These are phyloP conservation scores for Lecanosticta acicola DNA, from an alignment of 2,329 filamentous ascomycete species.

Conservation along the genomic window DNA sequence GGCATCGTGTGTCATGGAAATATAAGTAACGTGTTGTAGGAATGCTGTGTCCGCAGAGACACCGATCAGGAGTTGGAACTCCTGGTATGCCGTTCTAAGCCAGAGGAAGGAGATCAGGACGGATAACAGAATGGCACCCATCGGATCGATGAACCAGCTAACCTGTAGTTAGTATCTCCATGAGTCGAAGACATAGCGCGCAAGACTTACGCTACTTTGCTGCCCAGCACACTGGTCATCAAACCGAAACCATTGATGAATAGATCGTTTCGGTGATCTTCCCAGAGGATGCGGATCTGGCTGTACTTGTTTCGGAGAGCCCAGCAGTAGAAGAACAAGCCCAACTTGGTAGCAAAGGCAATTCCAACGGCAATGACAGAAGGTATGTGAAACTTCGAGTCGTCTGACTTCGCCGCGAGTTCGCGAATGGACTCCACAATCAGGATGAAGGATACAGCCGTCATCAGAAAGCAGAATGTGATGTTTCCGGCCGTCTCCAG, in stretches of 20 bases:
- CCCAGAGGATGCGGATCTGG: conserved; percentile 88
- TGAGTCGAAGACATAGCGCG: background rate
- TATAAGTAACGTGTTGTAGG: conserved; percentile 92
- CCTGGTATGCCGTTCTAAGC: conserved; percentile 76
- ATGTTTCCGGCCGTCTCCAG: conserved; percentile 96
- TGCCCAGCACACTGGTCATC: conserved; percentile 82
- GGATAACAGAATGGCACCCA: conserved; percentile 81
- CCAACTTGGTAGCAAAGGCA: conserved; percentile 79
- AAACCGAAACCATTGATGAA: conserved; percentile 88
- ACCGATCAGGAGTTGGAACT: conserved; percentile 88
- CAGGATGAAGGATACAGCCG: conserved; percentile 80
- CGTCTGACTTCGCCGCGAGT: conserved; percentile 49
- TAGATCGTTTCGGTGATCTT: conserved; percentile 96
- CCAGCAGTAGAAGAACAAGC: conserved; percentile 87
- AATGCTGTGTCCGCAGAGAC: conserved; percentile 78
- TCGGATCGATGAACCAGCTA: conserved; percentile 87
- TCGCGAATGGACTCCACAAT: conserved; percentile 81
- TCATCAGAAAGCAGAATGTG: conserved; percentile 94
- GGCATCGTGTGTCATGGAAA: conserved; percentile 83
- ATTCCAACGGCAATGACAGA: conserved; percentile 79
- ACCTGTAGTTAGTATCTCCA: background rate
- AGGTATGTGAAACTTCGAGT: conserved; percentile 68
- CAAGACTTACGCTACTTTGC: conserved; percentile 56
- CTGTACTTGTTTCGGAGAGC: conserved; percentile 83
- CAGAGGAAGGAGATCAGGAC: conserved; percentile 72